phyloP scores from a whole-genome alignment of 2,329 filamentous ascomycete species.

The Hypoxylon sp. region DNA sequence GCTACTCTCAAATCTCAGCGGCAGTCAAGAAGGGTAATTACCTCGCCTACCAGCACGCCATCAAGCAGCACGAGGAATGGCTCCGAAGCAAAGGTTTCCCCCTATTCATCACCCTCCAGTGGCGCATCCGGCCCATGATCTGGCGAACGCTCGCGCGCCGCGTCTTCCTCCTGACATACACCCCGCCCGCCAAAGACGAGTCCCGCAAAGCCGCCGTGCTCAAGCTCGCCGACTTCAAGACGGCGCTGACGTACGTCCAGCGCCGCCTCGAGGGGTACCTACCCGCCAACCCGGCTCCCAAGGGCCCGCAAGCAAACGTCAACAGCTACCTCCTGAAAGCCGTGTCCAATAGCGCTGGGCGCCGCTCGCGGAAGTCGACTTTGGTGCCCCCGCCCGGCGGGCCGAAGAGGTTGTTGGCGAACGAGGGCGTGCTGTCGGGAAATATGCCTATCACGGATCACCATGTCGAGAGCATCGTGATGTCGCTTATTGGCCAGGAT shows the following conservation, averaged over 20 bases:
- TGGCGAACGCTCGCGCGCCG: conserved; percentile 87
- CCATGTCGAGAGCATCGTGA: conserved; percentile 83
- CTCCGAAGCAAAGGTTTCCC: conserved; percentile 83
- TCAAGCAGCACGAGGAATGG: conserved; percentile 77
- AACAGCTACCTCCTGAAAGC: conserved; percentile 68
- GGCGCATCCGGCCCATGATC: conserved; percentile 83
- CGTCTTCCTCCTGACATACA: conserved; percentile 83
- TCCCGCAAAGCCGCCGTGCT: conserved; percentile 80
- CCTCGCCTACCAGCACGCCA: conserved; percentile 77
- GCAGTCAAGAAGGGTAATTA: conserved; percentile 83
- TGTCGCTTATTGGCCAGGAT: conserved; percentile 83
- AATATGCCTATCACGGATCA: conserved; percentile 71
- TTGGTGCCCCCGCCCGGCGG: conserved; percentile 66
- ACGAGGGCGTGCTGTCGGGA: conserved; percentile 74
- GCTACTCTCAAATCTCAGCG: conserved; percentile 80
- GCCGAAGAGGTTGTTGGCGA: conserved; percentile 66
- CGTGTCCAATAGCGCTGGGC: conserved; percentile 63
- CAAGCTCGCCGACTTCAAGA: conserved; percentile 77
- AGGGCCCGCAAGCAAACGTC: conserved; percentile 60
- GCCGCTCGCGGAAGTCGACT: conserved; percentile 54
- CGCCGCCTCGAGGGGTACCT: conserved; percentile 72
- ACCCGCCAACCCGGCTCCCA: conserved; percentile 55
- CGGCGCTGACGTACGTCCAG: conserved; percentile 76
- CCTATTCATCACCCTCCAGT: conserved; percentile 74
- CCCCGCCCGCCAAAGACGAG: conserved; percentile 71